These are phyloP conservation scores for Petunia hybrid DNA, from an alignment of 305 asterid species.

Conservation along the genomic window DNA sequence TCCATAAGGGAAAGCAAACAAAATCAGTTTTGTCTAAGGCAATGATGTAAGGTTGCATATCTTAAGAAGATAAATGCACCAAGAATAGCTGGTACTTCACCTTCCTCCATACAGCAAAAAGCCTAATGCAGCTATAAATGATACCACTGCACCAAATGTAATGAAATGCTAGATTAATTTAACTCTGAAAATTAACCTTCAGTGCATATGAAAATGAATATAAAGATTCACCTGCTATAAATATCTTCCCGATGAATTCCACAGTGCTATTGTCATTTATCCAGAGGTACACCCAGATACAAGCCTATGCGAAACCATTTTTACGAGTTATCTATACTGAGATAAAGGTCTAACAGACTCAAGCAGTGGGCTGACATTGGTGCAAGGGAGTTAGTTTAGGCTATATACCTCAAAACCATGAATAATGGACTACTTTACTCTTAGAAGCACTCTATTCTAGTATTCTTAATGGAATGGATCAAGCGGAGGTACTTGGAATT, in stretches of 20 bases:
- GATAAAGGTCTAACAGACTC: neutral
- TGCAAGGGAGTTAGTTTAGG: neutral
- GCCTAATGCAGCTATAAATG: slow-evolving; percentile 88
- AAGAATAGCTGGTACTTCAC: slow-evolving; percentile 45
- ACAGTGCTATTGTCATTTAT: slow-evolving; percentile 65
- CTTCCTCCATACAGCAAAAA: slow-evolving; percentile 95
- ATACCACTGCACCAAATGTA: slow-evolving; percentile 68
- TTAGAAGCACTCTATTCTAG: neutral
- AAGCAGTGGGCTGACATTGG: neutral
- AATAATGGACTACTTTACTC: neutral
- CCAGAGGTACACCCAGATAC: slow-evolving; percentile 92
- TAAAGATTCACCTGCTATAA: slow-evolving; percentile 70
- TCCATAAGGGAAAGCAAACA: slow-evolving; percentile 23
- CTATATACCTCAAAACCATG: neutral
- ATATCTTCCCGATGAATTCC: slow-evolving; percentile 84
- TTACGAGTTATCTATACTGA: neutral
- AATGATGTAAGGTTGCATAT: neutral
- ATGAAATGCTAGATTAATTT: slow-evolving; percentile 19
- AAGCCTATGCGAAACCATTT: slow-evolving; percentile 48
- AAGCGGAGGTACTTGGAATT: neutral
- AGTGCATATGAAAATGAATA: neutral
- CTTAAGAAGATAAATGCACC: slow-evolving; percentile 12
- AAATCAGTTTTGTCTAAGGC: slow-evolving; percentile 17
- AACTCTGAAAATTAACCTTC: slow-evolving; percentile 6
- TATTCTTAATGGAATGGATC: neutral